Percentiles rank a stretch among this genome's conserved stretches.
Conservation (phyloP, 257 asterid genomes). For the Rhazya stricta region DNA sequence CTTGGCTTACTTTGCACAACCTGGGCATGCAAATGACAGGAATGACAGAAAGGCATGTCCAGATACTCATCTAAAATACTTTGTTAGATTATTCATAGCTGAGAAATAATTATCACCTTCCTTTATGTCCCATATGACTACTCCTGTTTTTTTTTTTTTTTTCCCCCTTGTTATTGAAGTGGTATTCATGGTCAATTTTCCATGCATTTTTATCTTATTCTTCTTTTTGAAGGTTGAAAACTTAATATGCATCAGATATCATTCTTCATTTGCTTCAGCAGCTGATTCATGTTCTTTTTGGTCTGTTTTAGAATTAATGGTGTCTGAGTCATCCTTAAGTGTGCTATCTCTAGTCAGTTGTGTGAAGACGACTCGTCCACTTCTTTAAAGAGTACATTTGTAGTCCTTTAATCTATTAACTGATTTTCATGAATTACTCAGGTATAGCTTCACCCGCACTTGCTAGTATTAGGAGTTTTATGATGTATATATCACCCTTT, state of each 20-base stretch:
- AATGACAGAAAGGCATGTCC: conserved; percentile 63
- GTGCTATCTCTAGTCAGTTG: neutral
- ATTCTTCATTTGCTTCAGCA: neutral
- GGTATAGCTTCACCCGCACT: neutral
- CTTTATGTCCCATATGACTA: neutral
- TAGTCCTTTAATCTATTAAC: neutral
- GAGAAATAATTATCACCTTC: neutral
- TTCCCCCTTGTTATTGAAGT: neutral
- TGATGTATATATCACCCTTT: neutral
- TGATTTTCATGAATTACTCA: neutral
- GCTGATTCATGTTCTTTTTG: neutral
- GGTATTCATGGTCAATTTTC: neutral
- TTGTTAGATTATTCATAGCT: neutral
- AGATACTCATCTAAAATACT: neutral
- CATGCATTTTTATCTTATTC: neutral
- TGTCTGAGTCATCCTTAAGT: neutral
- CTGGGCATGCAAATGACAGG: conserved; percentile 66
- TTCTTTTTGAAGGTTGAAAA: neutral
- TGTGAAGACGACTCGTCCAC: neutral
- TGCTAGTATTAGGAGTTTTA: neutral
- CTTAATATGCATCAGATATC: neutral
- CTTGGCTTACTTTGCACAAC: conserved; percentile 89
- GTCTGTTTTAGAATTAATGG: neutral
- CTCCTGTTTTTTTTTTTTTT: neutral
- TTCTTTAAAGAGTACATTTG: neutral